phyloP scores from a whole-genome alignment of 2,329 filamentous ascomycete species.

The Cercospora sp. region DNA sequence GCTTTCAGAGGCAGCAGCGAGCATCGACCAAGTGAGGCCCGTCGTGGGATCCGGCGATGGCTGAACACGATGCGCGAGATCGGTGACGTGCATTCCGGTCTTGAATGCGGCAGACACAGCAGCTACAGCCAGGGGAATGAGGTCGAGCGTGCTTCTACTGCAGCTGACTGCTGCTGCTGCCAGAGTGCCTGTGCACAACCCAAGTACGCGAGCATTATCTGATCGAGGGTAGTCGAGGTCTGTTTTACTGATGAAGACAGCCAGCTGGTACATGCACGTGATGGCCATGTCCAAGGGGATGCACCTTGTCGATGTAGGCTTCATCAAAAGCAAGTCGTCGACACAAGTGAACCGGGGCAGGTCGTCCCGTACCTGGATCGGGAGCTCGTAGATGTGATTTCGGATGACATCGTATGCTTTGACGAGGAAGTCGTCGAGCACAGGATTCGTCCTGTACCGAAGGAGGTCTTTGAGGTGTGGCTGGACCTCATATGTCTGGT shows the following conservation, averaged over 20 bases:
- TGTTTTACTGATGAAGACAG: constrained; percentile 3
- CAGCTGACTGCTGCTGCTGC: background rate
- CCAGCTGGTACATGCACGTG: constrained; percentile 7
- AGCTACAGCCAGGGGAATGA: background rate
- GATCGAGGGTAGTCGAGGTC: background rate
- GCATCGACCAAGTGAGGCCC: constrained; percentile 5
- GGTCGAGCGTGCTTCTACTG: background rate
- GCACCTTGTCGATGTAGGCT: background rate
- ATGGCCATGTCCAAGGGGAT: constrained; percentile 10
- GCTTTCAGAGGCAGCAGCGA: background rate
- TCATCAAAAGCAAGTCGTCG: constrained; percentile 6
- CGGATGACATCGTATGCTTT: constrained; percentile 7
- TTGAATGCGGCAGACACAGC: background rate
- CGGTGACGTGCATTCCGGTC: constrained; percentile 5
- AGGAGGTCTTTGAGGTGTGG: constrained; percentile 18
- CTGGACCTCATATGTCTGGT: constrained; percentile 26
- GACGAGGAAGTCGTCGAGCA: constrained; percentile 12
- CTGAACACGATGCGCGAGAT: constrained; percentile 5
- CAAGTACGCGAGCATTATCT: background rate
- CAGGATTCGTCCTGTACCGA: constrained; percentile 6
- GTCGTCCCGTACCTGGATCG: background rate
- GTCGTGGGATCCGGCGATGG: constrained; percentile 2
- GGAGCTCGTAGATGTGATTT: constrained; percentile 1
- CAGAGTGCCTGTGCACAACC: background rate
- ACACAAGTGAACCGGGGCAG: constrained; percentile 5